A percentile compares a stretch with the other conserved stretches of the same genome.
Conservation (phyloP, 176 grass and related monocot species). For the Dactylis glomerata region DNA sequence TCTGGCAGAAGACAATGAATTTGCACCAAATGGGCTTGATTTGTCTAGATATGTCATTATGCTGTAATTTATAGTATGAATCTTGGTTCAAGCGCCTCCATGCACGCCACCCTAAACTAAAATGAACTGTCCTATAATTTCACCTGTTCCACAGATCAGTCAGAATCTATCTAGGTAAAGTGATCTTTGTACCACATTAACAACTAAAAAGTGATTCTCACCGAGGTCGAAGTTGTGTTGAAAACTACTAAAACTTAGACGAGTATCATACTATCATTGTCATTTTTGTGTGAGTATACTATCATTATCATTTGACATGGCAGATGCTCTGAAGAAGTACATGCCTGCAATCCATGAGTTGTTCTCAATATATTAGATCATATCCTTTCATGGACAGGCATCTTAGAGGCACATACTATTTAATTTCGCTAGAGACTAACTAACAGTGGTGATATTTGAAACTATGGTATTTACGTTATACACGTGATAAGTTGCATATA, state of each 20-base stretch:
- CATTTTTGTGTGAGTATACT: no score
- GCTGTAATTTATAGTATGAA: neutral
- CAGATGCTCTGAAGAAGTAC: neutral
- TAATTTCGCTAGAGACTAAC: neutral
- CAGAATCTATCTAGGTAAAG: neutral
- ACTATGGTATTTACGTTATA: neutral
- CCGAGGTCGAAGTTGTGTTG: neutral
- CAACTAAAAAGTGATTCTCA: neutral
- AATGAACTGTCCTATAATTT: neutral
- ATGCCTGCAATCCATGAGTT: neutral
- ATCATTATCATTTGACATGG: neutral
- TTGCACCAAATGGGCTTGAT: neutral
- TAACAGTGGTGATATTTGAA: neutral
- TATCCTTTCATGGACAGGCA: neutral
- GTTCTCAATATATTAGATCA: neutral
- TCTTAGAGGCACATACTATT: neutral
- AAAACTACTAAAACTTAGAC: neutral
- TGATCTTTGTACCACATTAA: neutral
- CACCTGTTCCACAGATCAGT: neutral
- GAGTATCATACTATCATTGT: no score
- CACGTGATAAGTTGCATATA: neutral
- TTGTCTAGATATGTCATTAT: constrained; percentile 4
- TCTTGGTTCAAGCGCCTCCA: neutral
- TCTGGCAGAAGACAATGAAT: neutral
- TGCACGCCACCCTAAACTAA: neutral